Conservation (phyloP, 75 land plant genomes). For the Selaginella moellendorffii region DNA sequence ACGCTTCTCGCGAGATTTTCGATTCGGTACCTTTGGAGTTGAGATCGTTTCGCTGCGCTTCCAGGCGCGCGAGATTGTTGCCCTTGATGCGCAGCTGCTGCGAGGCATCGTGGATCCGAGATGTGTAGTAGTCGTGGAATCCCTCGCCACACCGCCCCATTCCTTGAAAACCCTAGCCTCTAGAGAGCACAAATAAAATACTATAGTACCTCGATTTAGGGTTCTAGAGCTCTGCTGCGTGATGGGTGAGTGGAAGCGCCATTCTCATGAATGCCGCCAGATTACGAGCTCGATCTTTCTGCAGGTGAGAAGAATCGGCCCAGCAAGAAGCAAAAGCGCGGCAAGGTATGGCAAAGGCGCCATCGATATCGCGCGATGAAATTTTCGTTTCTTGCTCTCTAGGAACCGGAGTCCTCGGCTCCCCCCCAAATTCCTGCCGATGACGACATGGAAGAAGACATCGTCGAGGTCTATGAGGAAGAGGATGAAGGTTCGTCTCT, state of each 20-base stretch:
- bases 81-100: constrained; percentile 4
- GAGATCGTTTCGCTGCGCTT: constrained; percentile 8
- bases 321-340: constrained; percentile 12
- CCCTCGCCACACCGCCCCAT: background rate
- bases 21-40: constrained; percentile 9
- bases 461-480: background rate
- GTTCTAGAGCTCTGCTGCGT: background rate
- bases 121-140: background rate
- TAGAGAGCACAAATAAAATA: background rate
- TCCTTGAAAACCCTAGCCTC: background rate
- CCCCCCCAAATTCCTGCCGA: constrained; percentile 8
- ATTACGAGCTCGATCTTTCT: background rate
- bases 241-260: background rate
- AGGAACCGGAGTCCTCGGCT: constrained; percentile 4
- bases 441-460: background rate
- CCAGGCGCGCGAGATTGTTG: constrained; percentile 1
- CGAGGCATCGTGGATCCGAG: background rate
- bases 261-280: too few species aligned
- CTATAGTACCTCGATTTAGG: background rate
- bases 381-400: background rate
- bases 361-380: background rate
- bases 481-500: background rate
- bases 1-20: background rate
- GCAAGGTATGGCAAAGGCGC: background rate
- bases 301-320: constrained; percentile 49